Evolutionary conservation across 1,284 basidiomycete species (phyloP), one percentile per base, ranked within the genome.

Genomic region (Apiotrichum domesticum): DNA sequence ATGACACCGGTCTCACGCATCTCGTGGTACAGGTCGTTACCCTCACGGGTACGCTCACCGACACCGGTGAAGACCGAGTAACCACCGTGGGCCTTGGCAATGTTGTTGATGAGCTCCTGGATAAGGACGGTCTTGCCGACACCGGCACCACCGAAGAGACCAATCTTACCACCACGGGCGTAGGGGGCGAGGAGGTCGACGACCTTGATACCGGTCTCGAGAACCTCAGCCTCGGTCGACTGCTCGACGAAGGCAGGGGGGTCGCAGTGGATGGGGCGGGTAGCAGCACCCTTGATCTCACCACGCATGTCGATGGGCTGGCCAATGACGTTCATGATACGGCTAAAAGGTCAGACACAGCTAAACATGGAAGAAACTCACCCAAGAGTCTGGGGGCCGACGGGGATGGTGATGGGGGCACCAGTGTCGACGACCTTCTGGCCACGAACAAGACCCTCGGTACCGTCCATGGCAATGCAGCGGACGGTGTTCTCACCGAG

Each of bases 1-100:
- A 98, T 98, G 84, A 98, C 95, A 87, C 95, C 95, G 61, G 94
- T 97, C 80, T 98, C 93, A 80, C 96, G 96, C 94, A 98, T 98
- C 82, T 98, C 95, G 81, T 97, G 94, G 84, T 98, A 98, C 72
- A 98, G 82, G 83, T 98, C 95, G 84, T 98, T 98, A 81, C 95
- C 95, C 87, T 98, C 95, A 84, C 95, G 95, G 67, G 95, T 98
- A 82, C 95, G 91, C 81, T 98, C 95, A 74, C 95, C 95, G 79
- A 64, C 77, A 90, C 90, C 90, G 76, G 94, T 96, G 87, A 98
- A 97, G 79, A 98, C 97, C 52, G 95, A 98, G 88, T 96, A 97
- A 93, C 95, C 95, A 93, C 95, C 95, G 80, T 98, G 95, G 58
- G 95, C 95, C 84, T 98, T 98, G 77, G 95, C 95, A 77, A 98